phyloP scores from a whole-genome alignment of 2,329 filamentous ascomycete genomes.

The Simplicillium aogashimaense region DNA sequence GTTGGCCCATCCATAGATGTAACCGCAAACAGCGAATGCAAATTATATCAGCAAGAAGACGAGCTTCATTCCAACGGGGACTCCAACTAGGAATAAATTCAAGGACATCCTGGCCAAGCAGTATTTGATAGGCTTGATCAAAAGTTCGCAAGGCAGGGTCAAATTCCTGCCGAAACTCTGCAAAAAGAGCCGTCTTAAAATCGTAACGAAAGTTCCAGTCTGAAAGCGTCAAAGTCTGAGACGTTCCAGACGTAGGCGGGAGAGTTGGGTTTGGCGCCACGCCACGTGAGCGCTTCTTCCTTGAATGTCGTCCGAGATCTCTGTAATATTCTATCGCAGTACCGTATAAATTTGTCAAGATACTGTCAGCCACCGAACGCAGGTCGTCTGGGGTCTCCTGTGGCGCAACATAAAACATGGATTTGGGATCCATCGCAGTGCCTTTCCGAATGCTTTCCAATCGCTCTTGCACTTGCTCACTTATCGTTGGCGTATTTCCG shows the following conservation, averaged over 20 bases:
- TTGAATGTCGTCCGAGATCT: constrained; percentile 83
- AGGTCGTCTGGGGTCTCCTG: constrained; percentile 63
- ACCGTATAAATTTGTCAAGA: constrained; percentile 64
- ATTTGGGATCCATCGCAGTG: constrained; percentile 73
- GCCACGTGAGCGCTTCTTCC: constrained; percentile 77
- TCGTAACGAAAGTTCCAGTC: constrained; percentile 95
- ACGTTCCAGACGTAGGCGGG: constrained; percentile 74
- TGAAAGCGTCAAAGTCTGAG: constrained; percentile 71
- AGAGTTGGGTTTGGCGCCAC: constrained; percentile 70
- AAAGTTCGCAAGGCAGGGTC: constrained; percentile 79
- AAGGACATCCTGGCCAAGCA: constrained; percentile 75
- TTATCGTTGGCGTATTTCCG: constrained; percentile 29
- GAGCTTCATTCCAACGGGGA: constrained; percentile 83
- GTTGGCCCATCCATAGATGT: constrained; percentile 68
- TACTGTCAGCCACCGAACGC: constrained; percentile 60
- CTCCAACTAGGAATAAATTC: constrained; percentile 87
- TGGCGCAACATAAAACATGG: constrained; percentile 74
- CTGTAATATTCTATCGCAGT: constrained; percentile 82
- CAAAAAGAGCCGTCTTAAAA: constrained; percentile 83
- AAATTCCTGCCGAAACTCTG: constrained; percentile 89
- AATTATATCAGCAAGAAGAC: constrained; percentile 73
- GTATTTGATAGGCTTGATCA: constrained; percentile 73
- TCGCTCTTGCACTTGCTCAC: constrained; percentile 59
- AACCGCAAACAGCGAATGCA: constrained; percentile 75
- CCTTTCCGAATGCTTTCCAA: constrained; percentile 69